Conservation (phyloP, 495 filamentous ascomycete genomes). For the Xylaria longipes region DNA sequence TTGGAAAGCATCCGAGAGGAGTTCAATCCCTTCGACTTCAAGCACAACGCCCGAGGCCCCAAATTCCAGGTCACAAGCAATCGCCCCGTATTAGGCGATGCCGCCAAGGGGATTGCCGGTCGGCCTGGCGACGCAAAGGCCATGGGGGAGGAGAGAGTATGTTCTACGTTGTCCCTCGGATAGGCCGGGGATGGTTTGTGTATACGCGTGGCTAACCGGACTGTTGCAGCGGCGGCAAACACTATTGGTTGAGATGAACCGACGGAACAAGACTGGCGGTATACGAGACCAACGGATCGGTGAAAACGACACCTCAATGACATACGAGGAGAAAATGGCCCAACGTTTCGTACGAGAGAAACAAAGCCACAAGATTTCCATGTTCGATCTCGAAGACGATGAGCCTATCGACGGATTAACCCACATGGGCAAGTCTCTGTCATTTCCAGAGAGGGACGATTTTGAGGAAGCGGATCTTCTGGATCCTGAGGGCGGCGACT, state of each 20-base stretch:
- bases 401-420: conserved; percentile 78
- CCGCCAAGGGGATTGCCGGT: conserved; percentile 61
- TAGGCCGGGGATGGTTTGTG: neutral
- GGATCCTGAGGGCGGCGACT: conserved; percentile 57
- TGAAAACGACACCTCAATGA: conserved; percentile 93
- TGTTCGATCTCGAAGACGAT: conserved; percentile 91
- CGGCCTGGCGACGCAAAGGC: conserved; percentile 86
- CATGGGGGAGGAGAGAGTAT: conserved; percentile 82
- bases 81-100: conserved; percentile 55
- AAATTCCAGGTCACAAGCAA: conserved; percentile 80
- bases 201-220: conserved; percentile 21
- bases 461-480: conserved; percentile 69
- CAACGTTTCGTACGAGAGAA: conserved; percentile 89
- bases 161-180: conserved; percentile 33
- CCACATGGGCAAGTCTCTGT: conserved; percentile 78
- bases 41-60: conserved; percentile 66
- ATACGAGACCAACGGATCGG: conserved; percentile 94
- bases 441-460: conserved; percentile 70
- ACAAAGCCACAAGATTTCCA: conserved; percentile 69
- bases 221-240: conserved; percentile 71
- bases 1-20: conserved; percentile 86
- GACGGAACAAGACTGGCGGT: conserved; percentile 86
- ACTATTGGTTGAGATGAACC: conserved; percentile 83
- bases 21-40: conserved; percentile 97
- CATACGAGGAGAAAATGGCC: conserved; percentile 89